Conservation (phyloP, 2,329 filamentous ascomycete species). For the Pseudogymnoascus sp. region DNA sequence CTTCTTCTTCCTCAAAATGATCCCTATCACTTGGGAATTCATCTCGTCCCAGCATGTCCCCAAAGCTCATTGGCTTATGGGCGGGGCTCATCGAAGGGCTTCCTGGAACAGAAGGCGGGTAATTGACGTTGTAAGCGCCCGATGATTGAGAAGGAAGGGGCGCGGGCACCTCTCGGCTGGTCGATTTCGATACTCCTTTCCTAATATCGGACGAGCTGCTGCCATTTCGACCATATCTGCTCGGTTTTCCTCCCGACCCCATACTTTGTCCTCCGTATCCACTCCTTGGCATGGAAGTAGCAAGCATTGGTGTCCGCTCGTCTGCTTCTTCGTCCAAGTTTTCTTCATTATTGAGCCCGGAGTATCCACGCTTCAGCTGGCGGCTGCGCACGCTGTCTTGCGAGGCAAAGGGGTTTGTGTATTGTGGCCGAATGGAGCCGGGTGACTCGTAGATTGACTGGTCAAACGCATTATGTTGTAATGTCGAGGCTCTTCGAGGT, state of each 20-base stretch:
- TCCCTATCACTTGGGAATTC: slow-evolving; percentile 37
- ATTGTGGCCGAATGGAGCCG: slow-evolving; percentile 27
- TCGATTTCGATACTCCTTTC: slow-evolving; percentile 15
- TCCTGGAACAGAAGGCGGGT: slow-evolving; percentile 58
- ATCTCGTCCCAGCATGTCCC: slow-evolving; percentile 63
- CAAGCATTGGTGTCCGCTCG: slow-evolving; percentile 48
- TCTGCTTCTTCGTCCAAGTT: slow-evolving; percentile 40
- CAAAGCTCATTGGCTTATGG: slow-evolving; percentile 48
- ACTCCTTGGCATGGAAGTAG: slow-evolving; percentile 32
- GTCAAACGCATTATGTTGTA: slow-evolving; percentile 28
- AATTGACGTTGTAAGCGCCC: slow-evolving; percentile 52
- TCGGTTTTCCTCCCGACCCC: slow-evolving; percentile 37
- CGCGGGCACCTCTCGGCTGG: neutral
- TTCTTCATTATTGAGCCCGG: slow-evolving; percentile 38
- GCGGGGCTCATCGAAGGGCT: slow-evolving; percentile 45
- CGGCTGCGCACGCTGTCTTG: slow-evolving; percentile 18
- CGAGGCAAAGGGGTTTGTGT: slow-evolving; percentile 25
- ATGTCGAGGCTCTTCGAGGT: slow-evolving; percentile 50
- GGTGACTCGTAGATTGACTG: slow-evolving; percentile 29
- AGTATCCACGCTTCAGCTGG: slow-evolving; percentile 23
- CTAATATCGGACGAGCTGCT: slow-evolving; percentile 38
- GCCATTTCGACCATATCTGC: slow-evolving; percentile 26
- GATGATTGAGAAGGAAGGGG: neutral
- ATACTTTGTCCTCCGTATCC: slow-evolving; percentile 16
- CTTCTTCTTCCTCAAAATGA: neutral